Evolutionary conservation across 2,329 filamentous ascomycete genomes (phyloP).

Genomic region (Colletotrichum sp.): DNA sequence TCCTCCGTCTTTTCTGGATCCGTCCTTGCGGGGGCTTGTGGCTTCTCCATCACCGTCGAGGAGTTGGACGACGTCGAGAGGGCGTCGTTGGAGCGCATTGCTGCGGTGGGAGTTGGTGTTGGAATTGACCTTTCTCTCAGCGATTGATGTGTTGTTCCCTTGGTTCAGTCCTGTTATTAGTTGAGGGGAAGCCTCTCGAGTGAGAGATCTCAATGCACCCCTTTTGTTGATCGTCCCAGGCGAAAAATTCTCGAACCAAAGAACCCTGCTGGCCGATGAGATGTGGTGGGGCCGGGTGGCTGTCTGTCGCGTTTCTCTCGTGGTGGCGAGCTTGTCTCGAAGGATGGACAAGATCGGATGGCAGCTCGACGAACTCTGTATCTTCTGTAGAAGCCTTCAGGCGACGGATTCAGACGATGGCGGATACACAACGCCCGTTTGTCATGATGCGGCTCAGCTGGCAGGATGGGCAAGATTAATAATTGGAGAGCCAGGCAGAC

Average conservation of each 20-base stretch:
- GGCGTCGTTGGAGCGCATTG: conserved; percentile 7
- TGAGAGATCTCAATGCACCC: neutral
- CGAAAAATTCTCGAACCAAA: neutral
- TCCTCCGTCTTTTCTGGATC: conserved; percentile 10
- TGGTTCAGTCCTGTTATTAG: neutral
- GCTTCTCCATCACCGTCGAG: conserved; percentile 16
- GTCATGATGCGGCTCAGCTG: neutral
- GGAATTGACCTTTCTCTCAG: neutral
- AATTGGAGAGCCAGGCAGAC: neutral
- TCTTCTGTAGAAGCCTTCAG: neutral
- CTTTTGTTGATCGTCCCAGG: neutral
- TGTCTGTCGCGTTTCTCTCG: neutral
- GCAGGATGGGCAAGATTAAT: neutral
- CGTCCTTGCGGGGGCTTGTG: neutral
- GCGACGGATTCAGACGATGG: neutral
- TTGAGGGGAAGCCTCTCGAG: neutral
- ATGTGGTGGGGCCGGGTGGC: neutral
- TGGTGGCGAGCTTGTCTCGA: neutral
- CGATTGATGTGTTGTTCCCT: neutral
- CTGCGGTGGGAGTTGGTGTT: neutral
- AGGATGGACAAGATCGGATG: neutral
- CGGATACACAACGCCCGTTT: neutral
- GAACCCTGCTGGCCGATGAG: neutral
- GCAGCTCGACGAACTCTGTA: neutral
- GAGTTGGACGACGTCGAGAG: conserved; percentile 20